Conservation (phyloP, 768 basidiomycete species). For the Tricholoma hemisulphureum region DNA sequence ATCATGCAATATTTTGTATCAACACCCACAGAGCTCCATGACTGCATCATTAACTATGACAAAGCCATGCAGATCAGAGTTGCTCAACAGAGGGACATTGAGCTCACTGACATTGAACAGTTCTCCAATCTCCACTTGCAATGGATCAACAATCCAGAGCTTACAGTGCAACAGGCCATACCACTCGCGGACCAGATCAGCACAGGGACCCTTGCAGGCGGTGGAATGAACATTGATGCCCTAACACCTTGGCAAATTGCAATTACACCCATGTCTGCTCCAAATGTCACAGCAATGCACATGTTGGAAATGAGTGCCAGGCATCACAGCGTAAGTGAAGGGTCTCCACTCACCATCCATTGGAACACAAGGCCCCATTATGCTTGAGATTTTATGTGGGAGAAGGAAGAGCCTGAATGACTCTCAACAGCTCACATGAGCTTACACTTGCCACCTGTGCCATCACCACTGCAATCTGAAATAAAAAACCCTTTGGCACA, state of each 20-base stretch:
- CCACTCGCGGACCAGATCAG: background rate
- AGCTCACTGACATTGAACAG: constrained; percentile 9
- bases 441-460: background rate
- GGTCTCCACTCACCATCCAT: background rate
- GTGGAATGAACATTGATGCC: constrained; percentile 14
- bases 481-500: background rate
- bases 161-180: background rate
- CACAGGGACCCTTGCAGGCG: constrained; percentile 12
- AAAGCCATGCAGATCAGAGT: constrained; percentile 10
- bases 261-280: constrained; percentile 17
- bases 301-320: constrained; percentile 2
- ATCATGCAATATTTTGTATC: constrained; percentile 12
- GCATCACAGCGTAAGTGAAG: background rate
- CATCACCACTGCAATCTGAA: background rate
- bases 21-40: constrained; percentile 1
- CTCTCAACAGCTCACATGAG: background rate
- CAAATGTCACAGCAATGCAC: constrained; percentile 10
- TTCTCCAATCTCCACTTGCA: constrained; percentile 15
- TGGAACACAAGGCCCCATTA: background rate
- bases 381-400: constrained; percentile 2
- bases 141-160: constrained; percentile 10
- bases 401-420: background rate
- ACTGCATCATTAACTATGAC: constrained; percentile 29
- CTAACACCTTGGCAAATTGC: constrained; percentile 9
- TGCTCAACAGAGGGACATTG: constrained; percentile 5